Evolutionary conservation across 2,329 filamentous ascomycete species (phyloP), one percentile per base, ranked within the genome.

Genomic region (Talaromyces sp.): DNA sequence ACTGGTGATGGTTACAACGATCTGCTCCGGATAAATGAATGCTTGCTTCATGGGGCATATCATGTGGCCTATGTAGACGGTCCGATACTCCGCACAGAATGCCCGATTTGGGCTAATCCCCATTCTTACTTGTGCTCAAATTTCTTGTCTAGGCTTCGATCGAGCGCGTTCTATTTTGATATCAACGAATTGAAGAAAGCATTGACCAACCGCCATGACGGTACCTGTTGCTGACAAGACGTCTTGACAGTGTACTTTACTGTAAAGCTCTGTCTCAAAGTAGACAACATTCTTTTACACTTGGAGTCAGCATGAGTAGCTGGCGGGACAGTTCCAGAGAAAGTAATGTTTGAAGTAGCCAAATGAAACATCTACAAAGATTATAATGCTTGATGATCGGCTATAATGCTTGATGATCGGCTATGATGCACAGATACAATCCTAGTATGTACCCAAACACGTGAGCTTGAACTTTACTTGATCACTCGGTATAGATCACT

Each of bases 51-150:
- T 31, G 12, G 21, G 48, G 31, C 35, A 57, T 31, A 40, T 57
- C 31, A 3, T 28, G 37, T 57, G 54, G 54, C 54, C n/a, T 35
- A n/a, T 39, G 12, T 16, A 40, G 16, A 28, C 54, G 33, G 54
- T 12, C 54, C 54, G 54, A 57, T 37, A 57, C 25, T 57, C 54
- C 54, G 54, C 54, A 57, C 12, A 42, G 37, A 28, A 40, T 40
- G 35, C 2, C 25, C 14, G 28, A 3, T 57, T 39, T 28, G 3
- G 42, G 23, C 21, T 57, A 40, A 25, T 14, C 35, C 21, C 21
- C n/a, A 28, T 42, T 57, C 50, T 35, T 35, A 35, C 35, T 18
- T n/a, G n/a, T 54, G 18, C 37, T 37, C 35, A 54, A 31, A n/a
- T 33, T 54, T 16, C n/a, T 54, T 21, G 28, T 35, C 31, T 21